Evolutionary conservation across 73 alveolate species (phyloP), one percentile per base, ranked within the genome.

Genomic region (Paraurostyla sp.): DNA sequence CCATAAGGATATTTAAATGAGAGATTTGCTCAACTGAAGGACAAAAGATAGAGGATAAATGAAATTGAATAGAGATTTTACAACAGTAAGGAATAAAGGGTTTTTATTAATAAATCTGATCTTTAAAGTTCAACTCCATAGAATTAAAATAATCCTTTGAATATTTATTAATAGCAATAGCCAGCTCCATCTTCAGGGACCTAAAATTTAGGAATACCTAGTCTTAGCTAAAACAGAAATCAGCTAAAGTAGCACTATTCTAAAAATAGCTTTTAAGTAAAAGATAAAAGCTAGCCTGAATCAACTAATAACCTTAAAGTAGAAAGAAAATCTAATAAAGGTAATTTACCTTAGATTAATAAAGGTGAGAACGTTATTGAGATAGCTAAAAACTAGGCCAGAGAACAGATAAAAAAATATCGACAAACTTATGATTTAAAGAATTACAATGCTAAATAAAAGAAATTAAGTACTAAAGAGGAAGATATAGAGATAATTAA

Each of bases 61-160:
- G 78, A 60, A 7, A 60, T 60, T 6, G 78, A 60, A 33, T 60
- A 25, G 13, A 60, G 50, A 60, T 60, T n/a, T n/a, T n/a, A 60
- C 50, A 3, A 13, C 7, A 9, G 32, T 32, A 30, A 60, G 32
- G 50, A 33, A 27, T 13, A 56, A 13, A 56, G 71, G 22, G 32
- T 2, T 3, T 29, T 29, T 60, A 30, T 30, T 7, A 60, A 60
- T 32, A 60, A 30, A 23, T 60, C 78, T 60, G 78, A 60, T 60
- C 25, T 60, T 6, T 60, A 60, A 33, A 60, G 32, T 32, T 11
- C 11, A 45, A 13, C 18, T 13, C 18, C 57, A 45, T 13, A 18
- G 18, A 18, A 45, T 45, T 45, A 13, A 45, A 45, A 45, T 13
- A 18, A 45, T 45, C n/a, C n/a, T n/a, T n/a, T n/a, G n/a, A n/a